Evolutionary conservation across 495 filamentous ascomycete genomes (phyloP).

Genomic region (Neurospora sublineolata): DNA sequence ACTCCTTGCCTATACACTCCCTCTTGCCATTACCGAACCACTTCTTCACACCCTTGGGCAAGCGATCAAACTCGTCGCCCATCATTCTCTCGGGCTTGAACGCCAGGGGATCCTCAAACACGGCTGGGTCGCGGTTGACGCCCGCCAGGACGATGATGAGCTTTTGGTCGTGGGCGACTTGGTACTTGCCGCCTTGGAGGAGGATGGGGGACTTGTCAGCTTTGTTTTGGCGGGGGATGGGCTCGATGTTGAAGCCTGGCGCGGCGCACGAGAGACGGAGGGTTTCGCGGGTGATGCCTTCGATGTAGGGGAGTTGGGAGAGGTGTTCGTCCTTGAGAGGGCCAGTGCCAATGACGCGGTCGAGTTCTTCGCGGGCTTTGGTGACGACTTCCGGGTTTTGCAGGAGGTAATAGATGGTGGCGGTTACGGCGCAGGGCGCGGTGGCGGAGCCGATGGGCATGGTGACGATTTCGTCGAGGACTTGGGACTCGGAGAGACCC

Average conservation of each 20-base stretch:
- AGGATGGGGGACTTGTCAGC: constrained; percentile 33
- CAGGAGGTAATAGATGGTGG: constrained; percentile 47
- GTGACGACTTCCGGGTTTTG: constrained; percentile 48
- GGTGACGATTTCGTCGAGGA: constrained; percentile 58
- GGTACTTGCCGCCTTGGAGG: constrained; percentile 53
- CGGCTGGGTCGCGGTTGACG: constrained; percentile 55
- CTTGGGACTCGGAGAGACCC: constrained; percentile 43
- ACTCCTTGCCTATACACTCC: constrained; percentile 56
- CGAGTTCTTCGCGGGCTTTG: constrained; percentile 56
- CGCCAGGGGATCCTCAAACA: constrained; percentile 51
- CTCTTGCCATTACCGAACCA: constrained; percentile 60
- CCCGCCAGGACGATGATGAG: constrained; percentile 50
- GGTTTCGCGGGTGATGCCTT: constrained; percentile 53
- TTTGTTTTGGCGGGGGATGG: constrained; percentile 34
- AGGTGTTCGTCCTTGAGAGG: constrained; percentile 45
- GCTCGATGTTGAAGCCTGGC: constrained; percentile 55
- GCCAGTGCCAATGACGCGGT: constrained; percentile 44
- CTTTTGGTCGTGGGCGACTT: constrained; percentile 46
- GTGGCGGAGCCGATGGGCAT: constrained; percentile 39
- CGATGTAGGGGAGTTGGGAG: constrained; percentile 48
- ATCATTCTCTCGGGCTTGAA: constrained; percentile 60
- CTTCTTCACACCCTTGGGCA: constrained; percentile 52
- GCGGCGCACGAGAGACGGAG: constrained; percentile 53
- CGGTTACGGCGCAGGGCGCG: constrained; percentile 38
- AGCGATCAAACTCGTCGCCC: constrained; percentile 45